Evolutionary conservation across 2,329 filamentous ascomycete species (phyloP), one percentile per base, ranked within the genome.

Genomic region (Meredithiella fracta): DNA sequence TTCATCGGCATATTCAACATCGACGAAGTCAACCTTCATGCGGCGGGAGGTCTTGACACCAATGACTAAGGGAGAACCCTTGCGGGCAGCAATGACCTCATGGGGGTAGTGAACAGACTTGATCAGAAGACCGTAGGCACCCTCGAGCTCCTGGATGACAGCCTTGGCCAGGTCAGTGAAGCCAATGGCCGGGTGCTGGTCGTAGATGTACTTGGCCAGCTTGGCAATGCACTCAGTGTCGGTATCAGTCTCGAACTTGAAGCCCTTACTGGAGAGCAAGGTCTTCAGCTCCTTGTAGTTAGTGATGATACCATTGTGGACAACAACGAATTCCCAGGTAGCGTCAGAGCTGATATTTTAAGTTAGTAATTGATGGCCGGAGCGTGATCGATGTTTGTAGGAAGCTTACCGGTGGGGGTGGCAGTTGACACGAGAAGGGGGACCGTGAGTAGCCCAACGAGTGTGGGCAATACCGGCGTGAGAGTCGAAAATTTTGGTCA

Each of bases 21-120:
- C 92, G 68, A 98, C 92, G 66, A 98, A 98, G 74, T 98, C 92
- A 61, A 98, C 92, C 84, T 97, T 98, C 92, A 98, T 97, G 75
- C 94, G 94, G 77, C 86, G 94, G 72, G 89, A 79, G 57, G 92
- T 97, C 74, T 89, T 86, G 68, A 98, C 92, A 73, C 92, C 92
- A 64, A 98, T 61, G 61, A 98, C 92, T 60, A 98, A 80, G 47
- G 92, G 92, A 60, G 92, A 98, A 73, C 92, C 92, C 80, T 98
- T 98, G 65, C 92, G 88, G 68, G 92, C 92, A 56, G 92, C 92
- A 71, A 98, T 88, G 61, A 97, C 86, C 76, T 98, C 92, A 68
- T 96, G 88, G 59, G 92, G 92, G 76, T 88, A 98, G 79, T 97
- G 91, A 57, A 96, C 88, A 44, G 92, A 98, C 78, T 97, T 98